phyloP scores from a whole-genome alignment of 306 rosid genomes.

The Erythrophleum fordii region DNA sequence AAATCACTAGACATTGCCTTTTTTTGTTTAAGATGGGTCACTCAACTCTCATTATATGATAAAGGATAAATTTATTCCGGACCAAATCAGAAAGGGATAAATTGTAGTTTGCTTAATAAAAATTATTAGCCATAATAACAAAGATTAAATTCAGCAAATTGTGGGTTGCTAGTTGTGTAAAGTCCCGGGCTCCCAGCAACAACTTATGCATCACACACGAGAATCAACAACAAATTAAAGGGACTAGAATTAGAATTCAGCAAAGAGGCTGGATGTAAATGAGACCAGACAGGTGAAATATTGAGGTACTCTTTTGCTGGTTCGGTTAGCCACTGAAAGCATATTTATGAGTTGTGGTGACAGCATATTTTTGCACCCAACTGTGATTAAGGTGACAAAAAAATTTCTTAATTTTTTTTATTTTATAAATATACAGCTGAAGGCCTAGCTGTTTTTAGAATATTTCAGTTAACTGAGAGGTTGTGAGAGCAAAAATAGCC shows the following conservation, averaged over 20 bases:
- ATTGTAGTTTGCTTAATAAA: background rate
- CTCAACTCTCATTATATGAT: background rate
- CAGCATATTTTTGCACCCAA: slow-evolving; percentile 48
- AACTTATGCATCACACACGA: background rate
- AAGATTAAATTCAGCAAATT: background rate
- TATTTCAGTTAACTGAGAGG: background rate
- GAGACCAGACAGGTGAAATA: slow-evolving; percentile 12
- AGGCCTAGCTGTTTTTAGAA: slow-evolving; percentile 20
- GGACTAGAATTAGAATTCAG: background rate
- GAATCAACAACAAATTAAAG: background rate
- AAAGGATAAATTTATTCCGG: background rate
- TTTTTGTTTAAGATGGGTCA: background rate
- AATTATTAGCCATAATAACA: background rate
- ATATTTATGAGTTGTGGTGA: slow-evolving; percentile 50
- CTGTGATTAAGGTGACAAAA: slow-evolving; percentile 20
- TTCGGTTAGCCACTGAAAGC: slow-evolving; percentile 34
- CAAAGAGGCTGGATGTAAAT: background rate
- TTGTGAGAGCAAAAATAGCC: slow-evolving; percentile 19
- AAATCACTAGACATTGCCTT: background rate
- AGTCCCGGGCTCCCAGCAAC: background rate
- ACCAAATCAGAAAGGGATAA: background rate
- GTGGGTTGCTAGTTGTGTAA: too few relatives aligned
- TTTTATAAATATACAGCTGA: background rate
- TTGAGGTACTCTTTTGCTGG: slow-evolving; percentile 27
- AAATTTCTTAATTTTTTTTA: background rate